Conservation (phyloP, 116 monocot species). For the Zostera marina region DNA sequence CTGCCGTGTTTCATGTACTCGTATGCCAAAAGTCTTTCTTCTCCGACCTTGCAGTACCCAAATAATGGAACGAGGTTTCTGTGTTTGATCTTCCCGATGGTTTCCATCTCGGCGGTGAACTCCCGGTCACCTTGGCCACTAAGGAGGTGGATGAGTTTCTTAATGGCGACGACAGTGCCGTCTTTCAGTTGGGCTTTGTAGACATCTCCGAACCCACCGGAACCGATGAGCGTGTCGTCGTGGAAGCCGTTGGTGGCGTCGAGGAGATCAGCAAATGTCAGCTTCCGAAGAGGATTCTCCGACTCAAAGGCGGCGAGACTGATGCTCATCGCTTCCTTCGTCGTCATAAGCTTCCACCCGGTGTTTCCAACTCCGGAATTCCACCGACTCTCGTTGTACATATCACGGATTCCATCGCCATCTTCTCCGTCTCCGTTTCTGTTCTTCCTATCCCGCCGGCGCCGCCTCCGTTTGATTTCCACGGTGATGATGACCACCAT, state of each 20-base stretch:
- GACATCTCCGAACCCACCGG: conserved; percentile 78
- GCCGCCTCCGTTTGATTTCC: conserved; percentile 7
- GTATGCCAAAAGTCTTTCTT: conserved; percentile 74
- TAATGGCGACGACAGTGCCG: conserved; percentile 60
- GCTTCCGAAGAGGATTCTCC: conserved; percentile 35
- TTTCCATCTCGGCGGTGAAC: conserved; percentile 92
- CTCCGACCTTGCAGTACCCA: conserved; percentile 78
- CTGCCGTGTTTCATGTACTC: conserved; percentile 72
- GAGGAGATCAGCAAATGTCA: conserved; percentile 79
- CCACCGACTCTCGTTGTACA: too few species aligned
- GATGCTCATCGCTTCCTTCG: conserved; percentile 65
- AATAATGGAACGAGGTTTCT: conserved; percentile 61
- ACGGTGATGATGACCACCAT: neutral
- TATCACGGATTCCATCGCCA: too few species aligned
- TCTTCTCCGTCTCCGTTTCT: too few species aligned
- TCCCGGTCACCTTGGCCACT: conserved; percentile 78
- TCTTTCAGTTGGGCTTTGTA: conserved; percentile 78
- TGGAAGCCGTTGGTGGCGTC: conserved; percentile 79
- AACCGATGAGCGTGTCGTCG: conserved; percentile 47
- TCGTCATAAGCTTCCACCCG: conserved; percentile 56
- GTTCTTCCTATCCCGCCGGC: conserved; percentile 8
- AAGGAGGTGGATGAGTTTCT: conserved; percentile 63
- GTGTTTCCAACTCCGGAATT: conserved; percentile 16
- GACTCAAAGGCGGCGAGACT: conserved; percentile 83
- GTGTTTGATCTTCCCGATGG: conserved; percentile 81